Evolutionary conservation across 2,329 filamentous ascomycete species (phyloP), one percentile per base, ranked within the genome.

Genomic region (Stromatinia cepivora): DNA sequence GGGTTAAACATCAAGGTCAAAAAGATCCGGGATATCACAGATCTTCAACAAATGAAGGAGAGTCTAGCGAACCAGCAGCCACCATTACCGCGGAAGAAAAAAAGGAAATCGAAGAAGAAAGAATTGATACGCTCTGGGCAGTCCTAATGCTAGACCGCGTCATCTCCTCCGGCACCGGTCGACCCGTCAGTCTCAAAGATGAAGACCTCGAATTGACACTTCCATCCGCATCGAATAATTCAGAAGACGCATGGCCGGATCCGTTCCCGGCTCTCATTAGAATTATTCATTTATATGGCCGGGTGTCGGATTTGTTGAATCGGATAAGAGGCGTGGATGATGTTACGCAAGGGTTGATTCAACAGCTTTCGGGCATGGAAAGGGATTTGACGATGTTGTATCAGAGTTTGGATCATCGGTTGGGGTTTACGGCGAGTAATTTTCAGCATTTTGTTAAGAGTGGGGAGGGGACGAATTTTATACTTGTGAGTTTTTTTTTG

Each of bases 111-210:
- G 92, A 96, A 75, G 88, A 93, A 72, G 93, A 96, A 77, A 87
- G 92, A 22, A 89, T 93, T 56, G 92, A 97, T 75, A 94, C 93
- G 0, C 93, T 97, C 73, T 97, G 93, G 93, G 90, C 92, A 5
- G 90, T 97, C 15, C 96, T 96, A 78, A 90, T 96, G 73, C 85
- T 97, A 1, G 93, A 97, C 76, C 86, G 93, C 28, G 90, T 94
- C 71, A 94, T 97, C 36, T 96, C 93, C 0, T 94, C 92, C 0
- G 93, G 93, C 0, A 95, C 92, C 0, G 93, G 93, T 13, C 85
- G 93, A 22, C 90, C 92, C 0, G 93, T 94, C 15, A 96, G 92
- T 0, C 84, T 97, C 42, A 88, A 90, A 62, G 92, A 96, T 76
- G 90, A 92, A 71, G 93, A 96, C 73, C 94, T 94, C 73, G 93